Conservation (phyloP, 192 early-diverging fungal species). For the Gonapodya prolifera region DNA sequence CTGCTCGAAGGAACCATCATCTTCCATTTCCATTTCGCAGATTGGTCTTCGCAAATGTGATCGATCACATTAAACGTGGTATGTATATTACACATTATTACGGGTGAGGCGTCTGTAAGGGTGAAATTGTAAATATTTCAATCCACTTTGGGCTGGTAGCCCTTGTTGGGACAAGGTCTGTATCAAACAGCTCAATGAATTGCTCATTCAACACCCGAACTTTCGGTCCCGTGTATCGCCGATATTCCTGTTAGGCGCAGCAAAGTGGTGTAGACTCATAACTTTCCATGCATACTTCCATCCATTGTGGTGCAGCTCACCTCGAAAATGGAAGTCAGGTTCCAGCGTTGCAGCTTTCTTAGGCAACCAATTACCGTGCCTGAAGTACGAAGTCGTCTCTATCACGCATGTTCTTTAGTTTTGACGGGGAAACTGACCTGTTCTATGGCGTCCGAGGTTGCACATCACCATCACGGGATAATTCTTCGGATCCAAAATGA, state of each 20-base stretch:
- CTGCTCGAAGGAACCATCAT: no score
- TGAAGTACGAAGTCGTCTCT: slow-evolving; percentile 9
- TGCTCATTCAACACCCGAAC: slow-evolving; percentile 94
- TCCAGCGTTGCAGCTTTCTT: slow-evolving; percentile 96
- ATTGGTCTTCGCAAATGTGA: no score
- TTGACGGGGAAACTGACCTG: slow-evolving; percentile 36
- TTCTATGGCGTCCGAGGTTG: slow-evolving; percentile 92
- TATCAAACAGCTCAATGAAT: slow-evolving; percentile 89
- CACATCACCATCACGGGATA: slow-evolving; percentile 98
- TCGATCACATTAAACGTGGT: no score
- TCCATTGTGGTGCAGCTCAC: background rate
- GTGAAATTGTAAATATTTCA: no score
- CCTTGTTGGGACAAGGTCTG: slow-evolving; percentile 59
- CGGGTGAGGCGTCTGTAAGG: no score
- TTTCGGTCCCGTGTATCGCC: slow-evolving; percentile 90
- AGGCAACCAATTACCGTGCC: slow-evolving; percentile 96
- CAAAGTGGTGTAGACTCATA: no score
- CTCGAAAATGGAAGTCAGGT: slow-evolving; percentile 95
- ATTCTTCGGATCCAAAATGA: slow-evolving; percentile 73
- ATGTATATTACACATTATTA: no score
- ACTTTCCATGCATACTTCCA: no score
- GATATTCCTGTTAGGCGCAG: slow-evolving; percentile 56
- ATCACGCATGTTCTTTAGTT: background rate
- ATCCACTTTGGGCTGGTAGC: background rate
- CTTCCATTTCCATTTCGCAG: no score